phyloP scores from a whole-genome alignment of 129 eudicot species.

The Glebionis coronaria region DNA sequence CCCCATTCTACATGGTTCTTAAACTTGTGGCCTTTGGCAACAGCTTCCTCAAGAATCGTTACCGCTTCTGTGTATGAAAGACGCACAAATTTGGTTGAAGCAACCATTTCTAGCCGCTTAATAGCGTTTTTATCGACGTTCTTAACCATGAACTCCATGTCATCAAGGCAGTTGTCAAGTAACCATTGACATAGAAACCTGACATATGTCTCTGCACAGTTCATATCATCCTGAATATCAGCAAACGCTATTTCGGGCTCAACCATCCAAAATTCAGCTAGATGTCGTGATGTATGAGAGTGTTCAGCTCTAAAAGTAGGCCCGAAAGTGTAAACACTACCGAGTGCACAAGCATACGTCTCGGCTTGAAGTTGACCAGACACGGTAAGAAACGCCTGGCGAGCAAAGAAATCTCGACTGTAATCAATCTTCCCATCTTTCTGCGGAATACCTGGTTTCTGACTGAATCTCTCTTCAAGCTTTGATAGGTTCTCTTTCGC shows the following conservation, averaged over 20 bases:
- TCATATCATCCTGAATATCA: conserved; percentile 73
- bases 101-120: conserved; percentile 67
- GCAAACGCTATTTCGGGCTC: no score
- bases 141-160: conserved; percentile 80
- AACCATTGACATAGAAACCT: conserved; percentile 79
- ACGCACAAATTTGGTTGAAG: conserved; percentile 61
- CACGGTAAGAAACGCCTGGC: conserved; percentile 41
- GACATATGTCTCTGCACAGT: conserved; percentile 86
- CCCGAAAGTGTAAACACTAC: no score
- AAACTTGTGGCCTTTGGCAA: conserved; percentile 57
- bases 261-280: no score
- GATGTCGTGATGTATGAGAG: no score
- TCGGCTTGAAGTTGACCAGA: no score
- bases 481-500: conserved; percentile 67
- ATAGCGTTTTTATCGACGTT: conserved; percentile 63
- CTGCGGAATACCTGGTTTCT: conserved; percentile 63
- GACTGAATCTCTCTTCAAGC: conserved; percentile 58
- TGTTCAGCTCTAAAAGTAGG: no score
- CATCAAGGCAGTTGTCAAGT: conserved; percentile 82
- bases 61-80: conserved; percentile 86
- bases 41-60: conserved; percentile 67
- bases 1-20: conserved; percentile 97
- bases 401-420: conserved; percentile 74
- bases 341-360: no score
- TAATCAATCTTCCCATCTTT: conserved; percentile 89